Evolutionary conservation across 192 early-diverging fungal species (phyloP).

Genomic region (Dimargaris xerosporica): DNA sequence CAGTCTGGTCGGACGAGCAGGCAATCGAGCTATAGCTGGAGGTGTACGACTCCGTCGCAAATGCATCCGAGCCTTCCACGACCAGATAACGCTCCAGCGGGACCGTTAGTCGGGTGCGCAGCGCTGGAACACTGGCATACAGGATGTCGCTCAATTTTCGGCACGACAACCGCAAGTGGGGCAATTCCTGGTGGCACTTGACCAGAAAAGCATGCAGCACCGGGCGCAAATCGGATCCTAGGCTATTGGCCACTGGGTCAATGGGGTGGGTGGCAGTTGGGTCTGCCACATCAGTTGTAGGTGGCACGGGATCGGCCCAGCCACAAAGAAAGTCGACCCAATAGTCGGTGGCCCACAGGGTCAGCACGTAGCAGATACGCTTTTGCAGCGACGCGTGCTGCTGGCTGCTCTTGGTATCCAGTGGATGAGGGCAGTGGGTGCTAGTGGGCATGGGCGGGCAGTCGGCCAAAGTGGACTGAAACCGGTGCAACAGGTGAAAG

Average conservation of each 20-base stretch:
- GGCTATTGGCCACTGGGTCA: not conserved
- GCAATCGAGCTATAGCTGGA: too few relatives aligned
- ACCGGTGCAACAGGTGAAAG: not conserved
- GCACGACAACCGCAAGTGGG: not conserved
- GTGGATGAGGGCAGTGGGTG: too few relatives aligned
- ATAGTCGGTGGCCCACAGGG: constrained; percentile 5
- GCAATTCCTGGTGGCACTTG: not conserved
- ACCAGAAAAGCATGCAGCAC: not conserved
- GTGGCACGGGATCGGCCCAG: not conserved
- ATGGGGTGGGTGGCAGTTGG: not conserved
- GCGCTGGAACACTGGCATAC: not conserved
- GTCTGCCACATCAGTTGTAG: not conserved
- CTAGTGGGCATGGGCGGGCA: too few relatives aligned
- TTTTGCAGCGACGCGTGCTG: too few relatives aligned
- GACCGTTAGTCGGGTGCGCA: not conserved
- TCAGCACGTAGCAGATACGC: constrained; percentile 4
- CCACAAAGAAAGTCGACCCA: not conserved
- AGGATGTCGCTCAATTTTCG: constrained; percentile 4
- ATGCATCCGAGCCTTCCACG: too few relatives aligned
- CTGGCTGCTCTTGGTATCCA: too few relatives aligned
- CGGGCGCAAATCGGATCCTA: not conserved
- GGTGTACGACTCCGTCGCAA: too few relatives aligned
- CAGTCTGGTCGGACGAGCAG: not conserved
- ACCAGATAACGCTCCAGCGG: too few relatives aligned
- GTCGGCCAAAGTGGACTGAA: not conserved